A percentile compares a stretch with the other conserved stretches of the same genome.
Conservation (phyloP, 257 asterid genomes). For the Scutellaria galericulata region DNA sequence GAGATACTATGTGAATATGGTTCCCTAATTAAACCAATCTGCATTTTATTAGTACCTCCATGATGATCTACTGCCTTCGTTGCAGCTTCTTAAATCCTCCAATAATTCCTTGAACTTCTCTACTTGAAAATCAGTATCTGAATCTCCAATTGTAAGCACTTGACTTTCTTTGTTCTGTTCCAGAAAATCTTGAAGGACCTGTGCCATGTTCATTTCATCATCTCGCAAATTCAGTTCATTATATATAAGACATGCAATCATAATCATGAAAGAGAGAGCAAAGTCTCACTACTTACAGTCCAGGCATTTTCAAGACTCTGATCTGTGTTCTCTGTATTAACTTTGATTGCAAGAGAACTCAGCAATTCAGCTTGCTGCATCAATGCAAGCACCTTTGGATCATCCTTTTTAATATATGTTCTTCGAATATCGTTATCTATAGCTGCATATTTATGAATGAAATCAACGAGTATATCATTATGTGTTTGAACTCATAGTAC, state of each 20-base stretch:
- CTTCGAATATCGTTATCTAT: slow-evolving; percentile 43
- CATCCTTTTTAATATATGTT: slow-evolving; percentile 67
- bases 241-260: background rate
- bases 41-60: slow-evolving; percentile 55
- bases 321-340: slow-evolving; percentile 64
- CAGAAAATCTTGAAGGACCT: slow-evolving; percentile 78
- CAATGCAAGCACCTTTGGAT: slow-evolving; percentile 74
- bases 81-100: slow-evolving; percentile 57
- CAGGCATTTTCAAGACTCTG: slow-evolving; percentile 91
- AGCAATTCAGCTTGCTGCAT: slow-evolving; percentile 88
- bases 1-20: slow-evolving; percentile 29
- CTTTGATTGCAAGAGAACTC: slow-evolving; percentile 76
- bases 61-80: slow-evolving; percentile 55
- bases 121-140: slow-evolving; percentile 53
- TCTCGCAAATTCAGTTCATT: background rate
- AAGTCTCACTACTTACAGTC: slow-evolving; percentile 51
- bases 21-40: background rate
- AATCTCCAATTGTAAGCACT: slow-evolving; percentile 36
- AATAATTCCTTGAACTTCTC: slow-evolving; percentile 59
- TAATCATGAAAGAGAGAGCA: slow-evolving; percentile 1
- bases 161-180: slow-evolving; percentile 65
- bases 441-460: slow-evolving; percentile 44
- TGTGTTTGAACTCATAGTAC: slow-evolving; percentile 6
- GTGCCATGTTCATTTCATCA: slow-evolving; percentile 29
- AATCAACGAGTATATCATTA: slow-evolving; percentile 2